These are phyloP conservation scores for Helianthus annuus DNA, from an alignment of 129 eudicot genomes.

Conservation along the genomic window DNA sequence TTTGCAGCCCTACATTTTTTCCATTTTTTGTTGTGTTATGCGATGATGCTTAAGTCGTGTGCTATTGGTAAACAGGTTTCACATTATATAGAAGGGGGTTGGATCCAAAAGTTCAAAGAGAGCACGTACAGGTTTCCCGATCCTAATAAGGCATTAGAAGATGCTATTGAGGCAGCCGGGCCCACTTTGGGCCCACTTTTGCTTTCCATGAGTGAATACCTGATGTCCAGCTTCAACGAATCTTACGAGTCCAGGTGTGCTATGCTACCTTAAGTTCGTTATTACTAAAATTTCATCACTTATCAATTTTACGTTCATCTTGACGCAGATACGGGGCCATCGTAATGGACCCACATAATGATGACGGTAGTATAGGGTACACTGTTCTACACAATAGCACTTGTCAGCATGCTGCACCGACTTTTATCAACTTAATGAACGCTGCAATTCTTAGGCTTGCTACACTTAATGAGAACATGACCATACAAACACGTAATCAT, in stretches of 20 bases:
- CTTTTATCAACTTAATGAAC: constrained; percentile 81
- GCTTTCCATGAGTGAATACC: constrained; percentile 93
- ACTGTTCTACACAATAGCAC: constrained; percentile 91
- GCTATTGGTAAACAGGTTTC: constrained; percentile 53
- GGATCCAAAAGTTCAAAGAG: constrained; percentile 65
- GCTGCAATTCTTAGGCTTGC: constrained; percentile 91
- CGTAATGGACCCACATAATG: constrained; percentile 72
- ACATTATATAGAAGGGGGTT: constrained; percentile 75
- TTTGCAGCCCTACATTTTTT: background rate
- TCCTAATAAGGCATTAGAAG: constrained; percentile 59
- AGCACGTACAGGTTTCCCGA: constrained; percentile 83
- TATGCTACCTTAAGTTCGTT: constrained; percentile 20
- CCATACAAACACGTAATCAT: constrained; percentile 90
- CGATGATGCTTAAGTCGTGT: constrained; percentile 15
- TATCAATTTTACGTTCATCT: background rate
- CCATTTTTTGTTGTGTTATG: background rate
- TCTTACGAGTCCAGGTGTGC: constrained; percentile 89
- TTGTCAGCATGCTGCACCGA: constrained; percentile 98
- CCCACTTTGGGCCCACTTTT: constrained; percentile 75
- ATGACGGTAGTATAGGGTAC: constrained; percentile 84
- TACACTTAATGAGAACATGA: constrained; percentile 67
- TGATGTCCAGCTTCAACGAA: constrained; percentile 94
- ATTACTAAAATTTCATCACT: background rate
- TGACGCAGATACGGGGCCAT: constrained; percentile 88
- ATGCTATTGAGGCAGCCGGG: constrained; percentile 96